A percentile compares a stretch with the other conserved stretches of the same genome.
Conservation (phyloP, 768 basidiomycete species). For the Zangia roseola region DNA sequence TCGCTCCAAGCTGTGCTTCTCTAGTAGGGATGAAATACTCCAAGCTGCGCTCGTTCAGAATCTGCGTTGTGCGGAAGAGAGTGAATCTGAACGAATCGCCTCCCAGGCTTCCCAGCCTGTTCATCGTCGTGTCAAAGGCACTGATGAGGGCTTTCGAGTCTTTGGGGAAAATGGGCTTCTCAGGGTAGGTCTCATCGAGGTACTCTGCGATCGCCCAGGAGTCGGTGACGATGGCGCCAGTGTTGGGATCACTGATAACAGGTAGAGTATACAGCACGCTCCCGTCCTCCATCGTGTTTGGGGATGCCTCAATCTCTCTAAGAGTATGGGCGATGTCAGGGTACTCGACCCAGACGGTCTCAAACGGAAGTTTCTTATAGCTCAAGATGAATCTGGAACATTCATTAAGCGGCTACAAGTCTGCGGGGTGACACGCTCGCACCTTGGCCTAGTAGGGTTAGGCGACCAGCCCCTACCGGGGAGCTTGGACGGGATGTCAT, state of each 20-base stretch:
- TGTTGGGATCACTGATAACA: constrained; percentile 33
- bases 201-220: constrained; percentile 35
- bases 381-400: constrained; percentile 28
- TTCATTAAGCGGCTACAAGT: background rate
- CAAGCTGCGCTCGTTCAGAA: constrained; percentile 35
- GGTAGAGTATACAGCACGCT: constrained; percentile 31
- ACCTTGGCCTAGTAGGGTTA: constrained; percentile 41
- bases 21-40: constrained; percentile 40
- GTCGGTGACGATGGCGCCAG: constrained; percentile 28
- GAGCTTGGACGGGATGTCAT: constrained; percentile 35
- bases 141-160: constrained; percentile 23
- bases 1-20: constrained; percentile 30
- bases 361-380: constrained; percentile 34
- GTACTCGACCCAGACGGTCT: constrained; percentile 35
- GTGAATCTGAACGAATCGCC: constrained; percentile 9
- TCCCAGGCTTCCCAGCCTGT: background rate
- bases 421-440: background rate
- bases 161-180: constrained; percentile 28
- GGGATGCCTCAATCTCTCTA: constrained; percentile 26
- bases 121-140: constrained; percentile 14
- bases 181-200: constrained; percentile 35
- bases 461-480: constrained; percentile 34
- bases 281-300: constrained; percentile 18
- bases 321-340: constrained; percentile 29
- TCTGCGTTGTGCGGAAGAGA: constrained; percentile 22